Base-by-base conservation (phyloP, 768 basidiomycete species). In the Exsudoporus frostii region DNA sequence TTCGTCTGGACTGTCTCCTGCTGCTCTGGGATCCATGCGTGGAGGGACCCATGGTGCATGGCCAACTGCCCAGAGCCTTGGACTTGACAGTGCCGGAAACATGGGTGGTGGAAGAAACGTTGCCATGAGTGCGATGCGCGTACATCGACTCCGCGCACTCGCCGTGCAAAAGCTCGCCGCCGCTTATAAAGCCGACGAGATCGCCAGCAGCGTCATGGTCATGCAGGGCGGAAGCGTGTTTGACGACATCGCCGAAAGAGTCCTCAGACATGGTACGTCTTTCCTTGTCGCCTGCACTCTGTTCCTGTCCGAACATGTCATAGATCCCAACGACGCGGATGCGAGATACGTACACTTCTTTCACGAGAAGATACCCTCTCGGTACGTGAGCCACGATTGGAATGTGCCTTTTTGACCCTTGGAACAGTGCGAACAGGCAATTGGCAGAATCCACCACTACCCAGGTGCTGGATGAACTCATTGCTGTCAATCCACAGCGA, bases 141-240 rank as follows among this genome's bases (percentile, higher is more conserved):
- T 92, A 38, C 90, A 94, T 65, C 77, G 90, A 46, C 70, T 95
- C 40, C 74, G 92, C 32, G 86, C 82, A 0, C 77, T 93, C 27
- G 92, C 92, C 0, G 90, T 95, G 19, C 88, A 92, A 70, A 92
- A 91, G 66, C 75, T 94, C 37, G 90, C 92, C 1, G 81, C 85
- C 22, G 92, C 92, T 5, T 95, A 95, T 64, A 84, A 85, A 65
- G 79, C 83, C 11, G 92, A 95, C 65, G 92, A 95, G 68, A 90
- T 95, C 62, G 92, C 92, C 1, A 89, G 90, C 1, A 92, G 89
- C 63, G 92, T 95, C 25, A 90, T 94, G 86, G 84, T 95, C 30
- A 95, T 95, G 92, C 92, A 95, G 65, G 91, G 91, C 34, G 91
- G 92, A 5, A 92, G 86, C 56, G 88, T 93, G 3, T 90, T 95